Conservation (phyloP, 1,284 basidiomycete genomes). For the Cutaneotrichosporon curvatum region DNA sequence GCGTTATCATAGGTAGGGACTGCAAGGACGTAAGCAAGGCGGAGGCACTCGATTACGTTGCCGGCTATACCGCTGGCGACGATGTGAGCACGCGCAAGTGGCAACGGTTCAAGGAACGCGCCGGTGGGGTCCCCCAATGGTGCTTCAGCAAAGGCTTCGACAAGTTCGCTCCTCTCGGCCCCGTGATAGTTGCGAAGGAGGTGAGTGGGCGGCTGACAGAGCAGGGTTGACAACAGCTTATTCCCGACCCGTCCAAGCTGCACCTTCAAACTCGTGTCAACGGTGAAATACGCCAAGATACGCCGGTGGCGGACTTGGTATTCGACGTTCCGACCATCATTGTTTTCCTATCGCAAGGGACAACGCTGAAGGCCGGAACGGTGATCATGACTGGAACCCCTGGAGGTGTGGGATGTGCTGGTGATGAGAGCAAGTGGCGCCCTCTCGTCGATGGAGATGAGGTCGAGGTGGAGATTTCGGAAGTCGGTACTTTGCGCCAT, state of each 20-base stretch:
- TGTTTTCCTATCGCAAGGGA: conserved; percentile 70
- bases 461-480: conserved; percentile 52
- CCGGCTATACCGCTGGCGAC: conserved; percentile 69
- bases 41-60: conserved; percentile 70
- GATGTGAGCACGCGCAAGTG: conserved; percentile 52
- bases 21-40: conserved; percentile 67
- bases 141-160: conserved; percentile 28
- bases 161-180: conserved; percentile 56
- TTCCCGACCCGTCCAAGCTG: conserved; percentile 13
- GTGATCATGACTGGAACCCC: conserved; percentile 73
- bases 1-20: conserved; percentile 70
- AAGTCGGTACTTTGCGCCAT: conserved; percentile 11
- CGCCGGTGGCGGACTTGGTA: conserved; percentile 13
- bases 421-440: conserved; percentile 58
- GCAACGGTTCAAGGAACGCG: conserved; percentile 16
- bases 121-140: conserved; percentile 23
- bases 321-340: conserved; percentile 38
- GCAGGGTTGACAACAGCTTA: conserved; percentile 4
- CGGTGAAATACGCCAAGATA: conserved; percentile 14
- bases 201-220: not conserved
- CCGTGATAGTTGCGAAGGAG: conserved; percentile 58
- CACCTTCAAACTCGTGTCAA: conserved; percentile 16
- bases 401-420: conserved; percentile 64
- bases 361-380: conserved; percentile 71
- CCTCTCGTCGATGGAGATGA: conserved; percentile 64